phyloP scores from a whole-genome alignment of 1,139 yeast genomes.

The Suhomyces maxii region DNA sequence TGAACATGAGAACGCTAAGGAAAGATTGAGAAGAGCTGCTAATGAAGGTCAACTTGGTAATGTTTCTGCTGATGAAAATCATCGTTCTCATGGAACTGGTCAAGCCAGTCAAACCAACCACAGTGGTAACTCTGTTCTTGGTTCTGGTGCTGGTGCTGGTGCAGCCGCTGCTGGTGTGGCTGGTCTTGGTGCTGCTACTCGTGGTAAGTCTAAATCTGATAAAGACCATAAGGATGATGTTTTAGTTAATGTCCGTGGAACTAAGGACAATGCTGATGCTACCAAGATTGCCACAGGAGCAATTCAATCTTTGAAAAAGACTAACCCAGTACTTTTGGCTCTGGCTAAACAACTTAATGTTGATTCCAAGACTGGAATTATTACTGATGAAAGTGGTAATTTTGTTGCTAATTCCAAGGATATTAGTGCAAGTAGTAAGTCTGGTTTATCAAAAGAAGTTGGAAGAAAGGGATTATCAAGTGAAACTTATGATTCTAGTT shows the following conservation, averaged over 20 bases:
- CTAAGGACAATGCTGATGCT: constrained; percentile 28
- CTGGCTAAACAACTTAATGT: constrained; percentile 30
- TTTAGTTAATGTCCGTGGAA: constrained; percentile 33
- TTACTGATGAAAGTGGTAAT: constrained; percentile 31
- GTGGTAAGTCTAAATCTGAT: not conserved
- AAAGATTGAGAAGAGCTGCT: constrained; percentile 16
- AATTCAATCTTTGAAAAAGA: constrained; percentile 26
- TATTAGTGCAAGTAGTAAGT: not conserved
- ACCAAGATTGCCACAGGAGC: constrained; percentile 32
- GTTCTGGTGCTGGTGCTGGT: not conserved
- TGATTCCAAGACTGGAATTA: constrained; percentile 32
- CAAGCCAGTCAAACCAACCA: not conserved
- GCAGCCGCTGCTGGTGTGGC: constrained; percentile 10
- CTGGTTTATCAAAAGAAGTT: not conserved
- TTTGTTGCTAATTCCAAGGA: constrained; percentile 2
- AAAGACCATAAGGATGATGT: constrained; percentile 15
- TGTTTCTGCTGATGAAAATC: not conserved
- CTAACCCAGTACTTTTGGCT: constrained; percentile 25
- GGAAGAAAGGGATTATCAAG: constrained; percentile 3
- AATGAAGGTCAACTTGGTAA: constrained; percentile 19
- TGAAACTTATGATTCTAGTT: constrained; percentile 1
- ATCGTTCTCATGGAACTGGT: not conserved
- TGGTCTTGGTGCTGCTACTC: constrained; percentile 11
- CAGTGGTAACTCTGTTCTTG: not conserved
- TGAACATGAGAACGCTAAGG: constrained; percentile 18